These are phyloP conservation scores for Phialophora expanda DNA, from an alignment of 2,329 filamentous ascomycete species.

Conservation along the genomic window DNA sequence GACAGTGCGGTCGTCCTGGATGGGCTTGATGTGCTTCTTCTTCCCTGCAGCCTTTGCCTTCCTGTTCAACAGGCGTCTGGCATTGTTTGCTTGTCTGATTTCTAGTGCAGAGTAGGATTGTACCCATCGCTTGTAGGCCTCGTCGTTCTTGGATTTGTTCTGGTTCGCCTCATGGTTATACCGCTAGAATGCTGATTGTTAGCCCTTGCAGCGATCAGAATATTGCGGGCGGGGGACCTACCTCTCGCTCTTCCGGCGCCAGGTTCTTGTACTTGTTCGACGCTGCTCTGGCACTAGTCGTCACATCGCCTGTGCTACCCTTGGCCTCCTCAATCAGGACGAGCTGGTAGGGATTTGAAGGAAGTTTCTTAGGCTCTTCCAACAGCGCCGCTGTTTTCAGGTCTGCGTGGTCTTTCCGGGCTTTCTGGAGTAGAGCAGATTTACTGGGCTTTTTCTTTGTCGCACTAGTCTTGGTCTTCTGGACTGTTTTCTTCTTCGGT, in stretches of 20 bases:
- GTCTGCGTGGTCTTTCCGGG: slow-evolving; percentile 33
- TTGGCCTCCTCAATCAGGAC: slow-evolving; percentile 35
- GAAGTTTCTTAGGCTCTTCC: slow-evolving; percentile 45
- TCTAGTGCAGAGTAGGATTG: slow-evolving; percentile 59
- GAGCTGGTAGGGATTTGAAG: slow-evolving; percentile 40
- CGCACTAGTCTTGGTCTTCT: slow-evolving; percentile 38
- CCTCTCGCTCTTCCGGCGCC: slow-evolving; percentile 45
- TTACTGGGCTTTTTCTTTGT: slow-evolving; percentile 39
- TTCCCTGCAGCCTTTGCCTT: slow-evolving; percentile 29
- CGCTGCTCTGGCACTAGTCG: slow-evolving; percentile 26
- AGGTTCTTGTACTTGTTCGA: slow-evolving; percentile 45
- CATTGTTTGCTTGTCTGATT: slow-evolving; percentile 65
- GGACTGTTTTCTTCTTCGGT: slow-evolving; percentile 37
- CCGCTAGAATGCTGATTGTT: slow-evolving; percentile 49
- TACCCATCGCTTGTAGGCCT: slow-evolving; percentile 61
- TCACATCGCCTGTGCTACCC: slow-evolving; percentile 7
- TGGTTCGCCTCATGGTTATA: slow-evolving; percentile 59
- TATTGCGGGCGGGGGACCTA: slow-evolving; percentile 36
- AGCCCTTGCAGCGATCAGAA: slow-evolving; percentile 4
- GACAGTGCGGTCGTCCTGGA: slow-evolving; percentile 62
- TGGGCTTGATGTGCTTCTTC: slow-evolving; percentile 35
- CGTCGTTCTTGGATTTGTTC: slow-evolving; percentile 51
- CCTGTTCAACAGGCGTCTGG: slow-evolving; percentile 50
- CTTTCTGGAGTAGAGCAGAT: slow-evolving; percentile 38
- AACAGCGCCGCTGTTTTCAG: slow-evolving; percentile 29